These are phyloP conservation scores for Diaporthe amygdali DNA, from an alignment of 2,329 filamentous ascomycete species.

Conservation along the genomic window DNA sequence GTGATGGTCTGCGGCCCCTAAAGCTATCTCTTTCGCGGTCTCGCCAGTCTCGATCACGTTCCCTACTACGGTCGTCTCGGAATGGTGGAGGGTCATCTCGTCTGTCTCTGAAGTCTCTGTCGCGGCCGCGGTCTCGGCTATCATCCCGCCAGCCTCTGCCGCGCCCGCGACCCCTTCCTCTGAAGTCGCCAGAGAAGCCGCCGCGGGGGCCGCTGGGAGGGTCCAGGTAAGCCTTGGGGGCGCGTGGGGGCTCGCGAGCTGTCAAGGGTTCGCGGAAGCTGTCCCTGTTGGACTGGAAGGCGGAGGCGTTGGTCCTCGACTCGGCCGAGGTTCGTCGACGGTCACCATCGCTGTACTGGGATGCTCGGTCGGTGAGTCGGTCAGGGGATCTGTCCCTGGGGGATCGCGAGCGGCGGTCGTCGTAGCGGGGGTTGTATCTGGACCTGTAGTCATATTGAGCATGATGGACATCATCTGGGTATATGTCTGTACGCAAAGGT, in stretches of 20 bases:
- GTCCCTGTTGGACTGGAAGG: slow-evolving; percentile 67
- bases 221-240: slow-evolving; percentile 80
- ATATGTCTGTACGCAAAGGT: slow-evolving; percentile 22
- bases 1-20: slow-evolving; percentile 65
- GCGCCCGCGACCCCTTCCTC: slow-evolving; percentile 60
- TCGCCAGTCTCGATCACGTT: slow-evolving; percentile 58
- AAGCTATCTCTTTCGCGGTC: slow-evolving; percentile 61
- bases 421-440: slow-evolving; percentile 65
- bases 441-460: slow-evolving; percentile 48
- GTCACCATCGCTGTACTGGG: slow-evolving; percentile 67
- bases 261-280: slow-evolving; percentile 58
- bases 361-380: slow-evolving; percentile 60
- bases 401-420: slow-evolving; percentile 67
- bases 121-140: slow-evolving; percentile 63
- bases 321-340: slow-evolving; percentile 71
- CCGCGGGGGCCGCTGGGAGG: slow-evolving; percentile 71
- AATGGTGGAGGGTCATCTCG: slow-evolving; percentile 53
- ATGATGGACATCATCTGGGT: slow-evolving; percentile 24
- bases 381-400: slow-evolving; percentile 73
- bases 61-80: slow-evolving; percentile 64
- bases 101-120: slow-evolving; percentile 65
- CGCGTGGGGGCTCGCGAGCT: slow-evolving; percentile 76
- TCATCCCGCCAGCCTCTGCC: slow-evolving; percentile 66
- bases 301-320: slow-evolving; percentile 58
- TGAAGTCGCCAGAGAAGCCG: slow-evolving; percentile 69